Conservation (phyloP, 2,329 filamentous ascomycete genomes). For the Pestalotiopsis sp. region DNA sequence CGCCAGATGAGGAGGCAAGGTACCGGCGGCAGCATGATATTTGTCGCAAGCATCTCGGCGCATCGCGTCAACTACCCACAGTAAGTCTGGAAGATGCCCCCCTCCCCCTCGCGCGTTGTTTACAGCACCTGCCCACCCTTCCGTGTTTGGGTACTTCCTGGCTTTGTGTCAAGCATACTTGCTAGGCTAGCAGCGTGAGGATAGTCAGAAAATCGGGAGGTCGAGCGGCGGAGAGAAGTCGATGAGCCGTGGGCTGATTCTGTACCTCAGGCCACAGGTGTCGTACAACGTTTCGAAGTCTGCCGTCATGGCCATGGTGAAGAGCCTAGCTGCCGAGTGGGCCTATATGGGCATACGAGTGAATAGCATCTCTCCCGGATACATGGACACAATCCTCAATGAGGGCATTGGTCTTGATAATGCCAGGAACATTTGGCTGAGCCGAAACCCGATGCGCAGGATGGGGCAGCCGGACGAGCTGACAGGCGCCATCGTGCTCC, state of each 20-base stretch:
- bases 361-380: slow-evolving; percentile 72
- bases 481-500: slow-evolving; percentile 61
- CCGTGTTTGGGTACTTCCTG: neutral
- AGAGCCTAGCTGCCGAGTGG: slow-evolving; percentile 74
- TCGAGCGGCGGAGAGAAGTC: neutral
- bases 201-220: neutral
- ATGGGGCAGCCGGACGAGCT: slow-evolving; percentile 68
- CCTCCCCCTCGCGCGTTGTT: neutral
- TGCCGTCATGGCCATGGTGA: slow-evolving; percentile 64
- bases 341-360: slow-evolving; percentile 69
- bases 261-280: slow-evolving; percentile 53
- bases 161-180: neutral
- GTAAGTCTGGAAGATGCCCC: slow-evolving; percentile 6
- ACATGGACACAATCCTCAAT: slow-evolving; percentile 78
- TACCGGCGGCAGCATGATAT: slow-evolving; percentile 62
- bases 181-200: neutral
- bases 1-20: slow-evolving; percentile 53
- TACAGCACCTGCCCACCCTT: neutral
- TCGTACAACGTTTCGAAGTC: slow-evolving; percentile 76
- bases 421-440: slow-evolving; percentile 57
- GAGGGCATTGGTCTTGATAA: slow-evolving; percentile 61
- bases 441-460: slow-evolving; percentile 57
- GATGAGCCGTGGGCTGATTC: neutral
- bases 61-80: slow-evolving; percentile 74
- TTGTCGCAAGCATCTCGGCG: slow-evolving; percentile 70